These are phyloP conservation scores for Heracleum sosnowskyi DNA, from an alignment of 129 eudicot genomes.

Conservation along the genomic window DNA sequence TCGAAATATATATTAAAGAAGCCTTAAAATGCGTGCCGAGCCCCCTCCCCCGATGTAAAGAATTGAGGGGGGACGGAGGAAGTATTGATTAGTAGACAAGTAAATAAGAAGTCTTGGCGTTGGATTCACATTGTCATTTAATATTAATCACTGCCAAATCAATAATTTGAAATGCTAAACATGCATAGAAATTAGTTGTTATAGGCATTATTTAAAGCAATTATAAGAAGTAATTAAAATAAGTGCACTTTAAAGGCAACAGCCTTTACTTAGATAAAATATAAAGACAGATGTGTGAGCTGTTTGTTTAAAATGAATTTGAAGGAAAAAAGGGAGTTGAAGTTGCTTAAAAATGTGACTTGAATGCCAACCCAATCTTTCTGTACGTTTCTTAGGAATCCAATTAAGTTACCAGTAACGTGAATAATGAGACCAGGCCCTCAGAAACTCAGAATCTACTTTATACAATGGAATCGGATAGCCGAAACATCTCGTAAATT, in stretches of 20 bases:
- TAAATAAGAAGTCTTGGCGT: background rate
- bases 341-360: background rate
- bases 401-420: background rate
- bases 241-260: background rate
- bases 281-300: background rate
- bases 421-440: background rate
- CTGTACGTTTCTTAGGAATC: background rate
- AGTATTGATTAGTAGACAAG: too few species aligned
- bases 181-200: too few species aligned
- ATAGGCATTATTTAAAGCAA: background rate
- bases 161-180: background rate
- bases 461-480: too few species aligned
- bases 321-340: background rate
- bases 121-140: background rate
- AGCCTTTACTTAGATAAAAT: background rate
- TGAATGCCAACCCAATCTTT: background rate
- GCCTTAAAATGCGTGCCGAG: too few species aligned
- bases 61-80: too few species aligned
- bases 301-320: background rate
- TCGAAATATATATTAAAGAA: too few species aligned
- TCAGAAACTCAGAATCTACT: too few species aligned
- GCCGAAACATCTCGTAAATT: too few species aligned
- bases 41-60: too few species aligned
- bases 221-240: background rate
- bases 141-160: background rate